A percentile compares a stretch with the other conserved stretches of the same genome.
phyloP scores from a whole-genome alignment of 106 monocot species.

The Dioscorea dumetorum region DNA sequence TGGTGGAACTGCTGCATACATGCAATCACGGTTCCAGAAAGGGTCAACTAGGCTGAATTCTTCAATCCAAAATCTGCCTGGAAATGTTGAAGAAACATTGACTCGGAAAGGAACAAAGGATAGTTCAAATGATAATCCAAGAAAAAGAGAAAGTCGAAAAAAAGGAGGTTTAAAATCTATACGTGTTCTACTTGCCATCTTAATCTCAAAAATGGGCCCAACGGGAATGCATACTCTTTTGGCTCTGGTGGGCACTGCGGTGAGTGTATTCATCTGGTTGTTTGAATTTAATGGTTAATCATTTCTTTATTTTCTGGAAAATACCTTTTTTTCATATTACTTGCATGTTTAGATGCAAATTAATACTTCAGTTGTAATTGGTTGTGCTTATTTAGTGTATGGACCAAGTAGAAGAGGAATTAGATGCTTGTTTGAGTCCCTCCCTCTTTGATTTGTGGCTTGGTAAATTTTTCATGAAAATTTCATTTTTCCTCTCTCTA shows the following conservation, averaged over 20 bases:
- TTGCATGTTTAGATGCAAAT: no score
- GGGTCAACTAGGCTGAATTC: conserved; percentile 15
- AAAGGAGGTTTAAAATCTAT: conserved; percentile 60
- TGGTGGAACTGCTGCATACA: conserved; percentile 76
- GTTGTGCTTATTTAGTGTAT: no score
- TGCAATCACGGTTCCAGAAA: conserved; percentile 23
- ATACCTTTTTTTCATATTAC: no score
- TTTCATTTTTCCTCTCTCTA: no score
- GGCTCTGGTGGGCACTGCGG: conserved; percentile 57
- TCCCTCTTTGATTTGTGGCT: no score
- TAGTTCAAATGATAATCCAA: conserved; percentile 10
- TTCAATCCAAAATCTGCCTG: conserved; percentile 1
- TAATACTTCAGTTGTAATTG: no score
- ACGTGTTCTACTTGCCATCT: conserved; percentile 73
- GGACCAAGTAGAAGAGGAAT: no score
- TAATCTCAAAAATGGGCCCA: conserved; percentile 66
- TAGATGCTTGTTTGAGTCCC: no score
- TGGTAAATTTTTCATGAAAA: no score
- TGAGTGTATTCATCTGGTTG: conserved; percentile 22
- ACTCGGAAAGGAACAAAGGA: conserved; percentile 38
- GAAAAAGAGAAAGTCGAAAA: conserved; percentile 27
- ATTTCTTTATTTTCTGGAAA: no score
- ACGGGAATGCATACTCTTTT: conserved; percentile 57
- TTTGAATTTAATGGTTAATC: no score
- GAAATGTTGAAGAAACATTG: conserved; percentile 6